Evolutionary conservation across 1,139 yeast species (phyloP), one percentile per base, ranked within the genome.

Genomic region (Kodamaea alishanica): DNA sequence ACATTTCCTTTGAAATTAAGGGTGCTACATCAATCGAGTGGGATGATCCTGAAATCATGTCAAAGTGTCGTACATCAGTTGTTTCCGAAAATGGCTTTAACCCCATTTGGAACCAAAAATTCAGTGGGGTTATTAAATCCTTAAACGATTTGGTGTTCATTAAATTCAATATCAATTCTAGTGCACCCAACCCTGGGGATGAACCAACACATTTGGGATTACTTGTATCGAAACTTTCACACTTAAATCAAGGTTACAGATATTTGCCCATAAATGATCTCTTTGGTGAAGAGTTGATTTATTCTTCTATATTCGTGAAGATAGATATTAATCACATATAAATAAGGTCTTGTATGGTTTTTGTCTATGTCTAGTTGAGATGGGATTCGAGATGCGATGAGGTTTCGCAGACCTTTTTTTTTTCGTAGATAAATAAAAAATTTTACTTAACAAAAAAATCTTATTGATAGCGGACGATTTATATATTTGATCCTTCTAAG

Each of bases 231-330:
- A 77, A 79, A 46, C 56, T 86, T 32, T 66, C 70, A 25, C 72
- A 77, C 46, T 56, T 90, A 46, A 80, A 78, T 36, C 70, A 72
- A 43, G 98, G 97, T 0, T 92, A 82, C 60, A 70, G 97, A 40
- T 92, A 87, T 53, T 61, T 89, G 12, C 87, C 90, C 1, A 61
- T 92, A 20, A 78, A 76, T 54, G 96, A 87, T 55, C 54, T 70
- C 25, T 78, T 79, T 43, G 97, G 97, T 1, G 95, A 89, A 55
- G 87, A 83, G 51, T 78, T 81, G 48, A 77, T 86, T 6, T 86
- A 85, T 57, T 84, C 96, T 6, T 81, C 89, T 2, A 58, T 89
- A 26, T 85, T 89, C 57, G 73, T 88, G 24, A 71, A 71, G 40
- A 55, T 79, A 26, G 57, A 59, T 12, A 26, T 27, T 8, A 20